phyloP scores from a whole-genome alignment of 1,284 basidiomycete species.

The Marasmius sp. region DNA sequence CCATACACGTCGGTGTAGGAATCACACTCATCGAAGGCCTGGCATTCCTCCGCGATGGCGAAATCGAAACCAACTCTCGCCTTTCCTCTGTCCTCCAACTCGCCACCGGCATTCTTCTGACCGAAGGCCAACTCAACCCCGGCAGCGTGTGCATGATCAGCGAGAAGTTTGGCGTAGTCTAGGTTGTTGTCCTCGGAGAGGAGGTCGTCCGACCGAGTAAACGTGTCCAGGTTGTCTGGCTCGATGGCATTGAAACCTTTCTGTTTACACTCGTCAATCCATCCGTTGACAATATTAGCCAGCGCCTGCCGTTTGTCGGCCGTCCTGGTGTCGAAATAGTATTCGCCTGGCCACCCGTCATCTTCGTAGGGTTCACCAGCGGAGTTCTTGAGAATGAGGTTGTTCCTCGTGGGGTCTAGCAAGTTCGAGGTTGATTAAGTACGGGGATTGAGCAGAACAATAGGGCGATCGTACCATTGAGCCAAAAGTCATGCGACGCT shows the following conservation, averaged over 20 bases:
- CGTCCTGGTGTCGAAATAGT: conserved; percentile 14
- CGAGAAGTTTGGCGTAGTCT: conserved; percentile 9
- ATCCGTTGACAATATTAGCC: conserved; percentile 9
- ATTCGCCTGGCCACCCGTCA: conserved; percentile 13
- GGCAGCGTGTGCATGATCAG: conserved; percentile 11
- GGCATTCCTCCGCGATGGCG: conserved; percentile 15
- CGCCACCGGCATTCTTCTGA: conserved; percentile 14
- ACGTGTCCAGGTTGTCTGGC: conserved; percentile 15
- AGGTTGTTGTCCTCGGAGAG: conserved; percentile 10
- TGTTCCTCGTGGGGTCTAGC: not conserved
- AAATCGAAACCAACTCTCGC: conserved; percentile 13
- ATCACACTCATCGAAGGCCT: conserved; percentile 12
- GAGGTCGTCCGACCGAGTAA: conserved; percentile 7
- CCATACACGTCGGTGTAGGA: conserved; percentile 12
- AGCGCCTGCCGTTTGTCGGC: conserved; percentile 8
- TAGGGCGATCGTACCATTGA: not conserved
- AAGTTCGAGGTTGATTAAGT: not conserved
- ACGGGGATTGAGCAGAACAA: not conserved
- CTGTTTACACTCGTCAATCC: conserved; percentile 8
- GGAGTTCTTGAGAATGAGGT: conserved; percentile 5
- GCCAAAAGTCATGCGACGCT: not conserved
- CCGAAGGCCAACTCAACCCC: conserved; percentile 6
- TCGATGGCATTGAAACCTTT: conserved; percentile 16
- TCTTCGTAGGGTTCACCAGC: conserved; percentile 5
- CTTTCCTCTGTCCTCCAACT: conserved; percentile 1